Evolutionary conservation across 495 filamentous ascomycete genomes (phyloP).

Genomic region (Xylaria sp.): DNA sequence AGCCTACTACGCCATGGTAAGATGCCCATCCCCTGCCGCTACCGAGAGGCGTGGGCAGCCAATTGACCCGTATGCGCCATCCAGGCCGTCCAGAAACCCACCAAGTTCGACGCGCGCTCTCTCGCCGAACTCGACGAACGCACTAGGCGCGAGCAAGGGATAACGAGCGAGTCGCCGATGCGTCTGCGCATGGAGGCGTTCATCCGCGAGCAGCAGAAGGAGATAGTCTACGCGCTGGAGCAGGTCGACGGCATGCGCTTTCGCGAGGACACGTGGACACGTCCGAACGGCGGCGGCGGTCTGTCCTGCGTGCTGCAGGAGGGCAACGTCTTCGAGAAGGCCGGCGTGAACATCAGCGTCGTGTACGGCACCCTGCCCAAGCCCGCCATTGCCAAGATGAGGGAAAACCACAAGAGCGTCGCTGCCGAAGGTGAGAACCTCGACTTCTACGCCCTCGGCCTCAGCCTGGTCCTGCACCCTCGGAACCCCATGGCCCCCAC

Average conservation of each 20-base stretch:
- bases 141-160: conserved; percentile 68
- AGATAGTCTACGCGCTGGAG: conserved; percentile 82
- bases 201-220: conserved; percentile 87
- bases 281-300: conserved; percentile 80
- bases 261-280: conserved; percentile 82
- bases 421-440: conserved; percentile 70
- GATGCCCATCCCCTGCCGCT: too few species aligned
- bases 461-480: conserved; percentile 92
- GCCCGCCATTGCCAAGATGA: conserved; percentile 90
- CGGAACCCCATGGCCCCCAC: conserved; percentile 96
- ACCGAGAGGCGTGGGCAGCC: conserved; percentile 4
- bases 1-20: conserved; percentile 41
- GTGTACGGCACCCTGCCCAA: conserved; percentile 93
- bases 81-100: conserved; percentile 49
- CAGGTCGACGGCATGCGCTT: conserved; percentile 84
- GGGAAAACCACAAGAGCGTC: conserved; percentile 91
- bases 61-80: conserved; percentile 32
- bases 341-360: conserved; percentile 91
- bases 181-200: conserved; percentile 96
- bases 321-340: conserved; percentile 97
- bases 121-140: conserved; percentile 77
- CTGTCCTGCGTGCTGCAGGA: conserved; percentile 95
- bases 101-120: conserved; percentile 52
- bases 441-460: conserved; percentile 92
- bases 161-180: conserved; percentile 85